Evolutionary conservation across 2,329 filamentous ascomycete species (phyloP), one percentile per base, ranked within the genome.

Genomic region (Penicillium brevicompactum): DNA sequence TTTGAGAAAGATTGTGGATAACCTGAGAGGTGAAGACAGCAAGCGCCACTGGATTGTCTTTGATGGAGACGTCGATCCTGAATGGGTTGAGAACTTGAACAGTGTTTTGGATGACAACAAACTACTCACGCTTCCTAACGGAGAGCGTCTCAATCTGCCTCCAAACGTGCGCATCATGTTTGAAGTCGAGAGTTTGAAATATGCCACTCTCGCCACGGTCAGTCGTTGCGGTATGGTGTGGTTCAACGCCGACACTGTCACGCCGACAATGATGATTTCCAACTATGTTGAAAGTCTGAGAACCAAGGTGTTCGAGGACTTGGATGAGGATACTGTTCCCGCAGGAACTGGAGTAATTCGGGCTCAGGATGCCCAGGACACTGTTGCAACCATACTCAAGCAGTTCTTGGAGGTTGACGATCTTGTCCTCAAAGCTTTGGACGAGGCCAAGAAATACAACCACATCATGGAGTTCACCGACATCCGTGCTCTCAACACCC

Each of bases 211-310:
- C 43, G 94, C 94, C 53, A 99, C 94, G n/a, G 94, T 99, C 70
- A 95, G 90, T 87, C 92, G 94, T 78, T 99, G 94, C 73, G 94
- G 94, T 82, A 99, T 99, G 94, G 95, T 99, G 13, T 99, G 94
- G 94, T 99, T 97, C 78, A 99, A 92, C 71, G 93, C 97, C 67
- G 95, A 99, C 70, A 97, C 92, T 27, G 93, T 99, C 40, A 93
- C 91, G 31, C 85, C 93, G 1, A 84, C 84, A 62, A 96, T 99
- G 89, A 90, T 97, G 86, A 88, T 97, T 40, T 82, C 86, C 59
- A 91, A 97, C 75, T 97, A 99, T 68, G 84, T 99, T 49, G 86
- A 94, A 57, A 87, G 88, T 45, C 84, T 99, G 38, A 87, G 88
- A 64, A 89, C 86, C 3, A 87, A 91, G 53, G 86, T 90, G 0